Evolutionary conservation across 192 early-diverging fungal species (phyloP), one percentile per base, ranked within the genome.

Genomic region (Podochytrium sp.): DNA sequence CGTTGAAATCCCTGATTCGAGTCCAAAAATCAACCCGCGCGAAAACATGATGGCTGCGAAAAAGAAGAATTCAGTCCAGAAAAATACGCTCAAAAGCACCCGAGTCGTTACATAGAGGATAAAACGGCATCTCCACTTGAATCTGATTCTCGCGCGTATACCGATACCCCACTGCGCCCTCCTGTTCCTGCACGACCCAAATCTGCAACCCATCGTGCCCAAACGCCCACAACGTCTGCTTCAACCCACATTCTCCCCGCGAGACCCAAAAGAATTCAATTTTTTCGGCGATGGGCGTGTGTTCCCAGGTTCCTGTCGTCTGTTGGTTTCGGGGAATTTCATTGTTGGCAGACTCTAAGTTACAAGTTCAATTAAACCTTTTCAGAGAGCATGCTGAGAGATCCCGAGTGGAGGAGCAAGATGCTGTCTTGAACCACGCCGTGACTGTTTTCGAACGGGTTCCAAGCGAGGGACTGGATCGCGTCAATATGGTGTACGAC

Each of bases 211-310:
- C 84, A 39, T 73, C 73, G 40, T 88, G 89, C 79, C 93, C 85
- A 49, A 89, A 85, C 18, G 82, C 83, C 91, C 93, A 95, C 50
- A 95, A 71, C 1, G 92, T 90, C 60, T 80, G 87, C 42, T 80
- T 81, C n/a, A 87, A 47, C 23, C 83, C 80, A 40, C 83, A 82
- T 16, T 81, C 78, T 0, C 39, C 33, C 3, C 59, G 42, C 2
- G 87, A 86, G 29, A 91, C 83, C 91, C 92, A 94, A 77, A 91
- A 92, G 75, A 85, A 90, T 73, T 95, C 93, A 14, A 91, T 78
- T 42, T 86, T 85, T 25, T 89, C 84, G 5, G 84, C 71, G 25
- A 95, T 57, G 34, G 77, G 69, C 18, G 85, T 78, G 20, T 84
- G 66, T 52, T 91, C 81, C 90, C 87, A 82, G 40, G 66, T 68